Evolutionary conservation across 495 filamentous ascomycete species (phyloP).

Genomic region (Penicillium bialowiezense): DNA sequence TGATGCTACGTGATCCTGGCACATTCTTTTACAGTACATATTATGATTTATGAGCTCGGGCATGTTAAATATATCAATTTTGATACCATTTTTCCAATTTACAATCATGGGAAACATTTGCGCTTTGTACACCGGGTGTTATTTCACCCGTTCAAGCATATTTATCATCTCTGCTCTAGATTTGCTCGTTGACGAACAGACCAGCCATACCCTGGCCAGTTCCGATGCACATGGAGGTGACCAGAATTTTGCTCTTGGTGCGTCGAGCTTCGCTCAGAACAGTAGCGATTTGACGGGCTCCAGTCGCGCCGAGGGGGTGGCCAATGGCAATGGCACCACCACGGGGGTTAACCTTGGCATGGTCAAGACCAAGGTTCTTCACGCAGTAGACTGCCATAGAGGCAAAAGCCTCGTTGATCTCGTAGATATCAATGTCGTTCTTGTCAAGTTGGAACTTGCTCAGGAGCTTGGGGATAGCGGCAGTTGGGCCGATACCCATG

Average conservation of each 20-base stretch:
- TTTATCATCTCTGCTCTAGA: conserved; percentile 23
- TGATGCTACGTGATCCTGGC: conserved; percentile 16
- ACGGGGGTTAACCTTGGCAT: conserved; percentile 83
- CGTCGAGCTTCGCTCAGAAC: conserved; percentile 77
- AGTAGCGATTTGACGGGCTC: conserved; percentile 77
- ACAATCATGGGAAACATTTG: neutral
- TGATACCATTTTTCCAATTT: conserved; percentile 1
- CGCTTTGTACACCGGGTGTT: neutral
- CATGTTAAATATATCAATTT: neutral
- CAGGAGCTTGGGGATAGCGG: conserved; percentile 93
- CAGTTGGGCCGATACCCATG: conserved; percentile 95
- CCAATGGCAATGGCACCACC: conserved; percentile 79
- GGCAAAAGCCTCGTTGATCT: conserved; percentile 97
- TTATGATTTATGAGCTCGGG: conserved; percentile 2
- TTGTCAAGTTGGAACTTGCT: conserved; percentile 74
- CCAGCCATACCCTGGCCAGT: conserved; percentile 85
- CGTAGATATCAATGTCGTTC: conserved; percentile 81
- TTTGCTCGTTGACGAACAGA: conserved; percentile 77
- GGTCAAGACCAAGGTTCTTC: conserved; percentile 71
- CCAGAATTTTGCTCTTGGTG: conserved; percentile 75
- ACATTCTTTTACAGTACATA: neutral
- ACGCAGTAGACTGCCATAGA: conserved; percentile 95
- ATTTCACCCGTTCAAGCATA: neutral
- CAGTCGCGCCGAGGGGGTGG: conserved; percentile 80
- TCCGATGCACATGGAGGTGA: conserved; percentile 88